Evolutionary conservation across 345 rosid species (phyloP), one percentile per base, ranked within the genome.

Genomic region (Dipteronia dyeriana): DNA sequence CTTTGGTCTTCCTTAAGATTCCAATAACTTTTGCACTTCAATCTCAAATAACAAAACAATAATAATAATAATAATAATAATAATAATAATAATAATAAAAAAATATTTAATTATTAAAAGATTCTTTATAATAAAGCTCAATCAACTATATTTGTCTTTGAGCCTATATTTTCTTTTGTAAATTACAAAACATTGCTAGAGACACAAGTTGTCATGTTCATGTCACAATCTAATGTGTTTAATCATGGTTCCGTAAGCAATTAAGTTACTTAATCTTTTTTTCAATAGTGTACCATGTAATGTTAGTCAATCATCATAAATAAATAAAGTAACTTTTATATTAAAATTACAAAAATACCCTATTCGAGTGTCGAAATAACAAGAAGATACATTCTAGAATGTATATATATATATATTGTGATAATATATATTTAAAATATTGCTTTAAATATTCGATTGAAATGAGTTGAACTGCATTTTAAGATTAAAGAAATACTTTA

Each of bases 1-100:
- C 60, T 13, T 4, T 20, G 68, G 73, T 76, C 81, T 78, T 79
- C 67, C 67, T 73, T 76, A 74, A 79, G 77, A 61, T 79, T 84
- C 75, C 83, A 29, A 25, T 9, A 22, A 38, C 71, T 76, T 71
- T 59, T 68, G 66, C 67, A 67, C 41, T 77, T 56, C n/a, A 45
- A n/a, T 74, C 38, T 26, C 57, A 39, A 47, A 14, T 14, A 26
- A 62, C 20, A 26, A 25, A 65, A 70, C 67, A 19, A 66, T 66
- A 9, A 70, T 41, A 29, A 26, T 26, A 26, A 26, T 26, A 75
- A 57, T 22, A 47, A 39, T 45, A 38, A 38, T 54, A 1, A 9
- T 51, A 51, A 51, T 9, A 54, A 54, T 54, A 54, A 54, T 17
- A 19, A 38, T 57, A n/a, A 14, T 9, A 16, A 41, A 71, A 72